Base-by-base conservation (phyloP, 2,329 filamentous ascomycete genomes). In the Trichoderma aggressivum region DNA sequence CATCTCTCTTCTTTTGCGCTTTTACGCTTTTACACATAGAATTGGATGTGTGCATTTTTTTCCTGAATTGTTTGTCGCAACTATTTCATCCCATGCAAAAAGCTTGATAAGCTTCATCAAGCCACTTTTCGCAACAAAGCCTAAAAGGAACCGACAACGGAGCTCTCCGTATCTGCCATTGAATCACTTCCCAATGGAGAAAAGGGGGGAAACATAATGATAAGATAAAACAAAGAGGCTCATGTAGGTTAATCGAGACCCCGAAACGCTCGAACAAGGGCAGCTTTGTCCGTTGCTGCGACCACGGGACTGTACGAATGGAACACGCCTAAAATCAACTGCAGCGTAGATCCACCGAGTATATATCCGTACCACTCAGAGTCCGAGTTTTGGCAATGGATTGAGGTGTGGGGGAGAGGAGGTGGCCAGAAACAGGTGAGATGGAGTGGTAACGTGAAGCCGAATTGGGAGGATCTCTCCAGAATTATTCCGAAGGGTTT, bases 331-430 rank as follows among this genome's bases (percentile, higher is more conserved):
- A 60, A 67, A 59, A n/a, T 36, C 7, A 47, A 68, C 14, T 32
- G 26, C 39, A 39, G 7, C 34, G 7, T 11, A 50, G 67, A 56
- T 63, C 67, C 58, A 63, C 67, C 58, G 59, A 70, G 36, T 43
- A 56, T 70, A 47, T 70, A 70, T 21, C 67, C 67, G 67, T 70
- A 30, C 67, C 67, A 70, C 47, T 70, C 59, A 70, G 3, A 70
- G 24, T 5, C 12, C 59, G 67, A 43, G 14, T 12, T 30, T 30
- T 70, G 1, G 34, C 24, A 55, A 39, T 12, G 32, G 6, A 8
- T 21, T 21, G 18, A 24, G 43, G n/a, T 30, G 56, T 62, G 66
- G 67, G 59, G 43, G 34, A 30, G 55, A 63, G 58, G 64, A 60
- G 28, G 11, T 26, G 47, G 36, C 56, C 18, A 34, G 36, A 53